Conservation (phyloP, 768 basidiomycete genomes). For the Psilocybe cyanescens region DNA sequence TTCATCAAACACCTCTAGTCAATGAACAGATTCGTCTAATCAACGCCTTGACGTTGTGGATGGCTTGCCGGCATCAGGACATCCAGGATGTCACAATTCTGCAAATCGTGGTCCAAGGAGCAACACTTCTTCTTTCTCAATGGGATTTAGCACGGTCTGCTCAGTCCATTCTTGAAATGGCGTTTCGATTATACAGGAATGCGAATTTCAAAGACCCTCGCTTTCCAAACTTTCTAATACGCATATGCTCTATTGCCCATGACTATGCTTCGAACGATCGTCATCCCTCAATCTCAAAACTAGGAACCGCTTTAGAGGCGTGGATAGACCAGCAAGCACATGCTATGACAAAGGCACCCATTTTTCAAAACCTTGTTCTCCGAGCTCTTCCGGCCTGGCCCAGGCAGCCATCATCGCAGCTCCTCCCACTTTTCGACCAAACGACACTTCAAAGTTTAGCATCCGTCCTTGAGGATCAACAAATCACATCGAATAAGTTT, state of each 20-base stretch:
- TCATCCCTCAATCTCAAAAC: conserved; percentile 28
- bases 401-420: conserved; percentile 51
- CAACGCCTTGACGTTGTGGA: conserved; percentile 74
- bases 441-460: conserved; percentile 54
- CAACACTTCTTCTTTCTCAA: conserved; percentile 66
- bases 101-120: conserved; percentile 69
- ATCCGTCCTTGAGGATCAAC: conserved; percentile 56
- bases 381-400: conserved; percentile 81
- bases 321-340: conserved; percentile 69
- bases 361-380: conserved; percentile 45
- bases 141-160: conserved; percentile 68
- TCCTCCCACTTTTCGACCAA: conserved; percentile 48
- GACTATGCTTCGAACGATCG: conserved; percentile 46
- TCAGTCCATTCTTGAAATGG: conserved; percentile 83
- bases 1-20: conserved; percentile 71
- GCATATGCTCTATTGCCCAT: conserved; percentile 64
- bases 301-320: conserved; percentile 52
- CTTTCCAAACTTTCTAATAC: conserved; percentile 70
- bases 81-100: conserved; percentile 66
- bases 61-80: conserved; percentile 59
- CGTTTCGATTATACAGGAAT: conserved; percentile 55
- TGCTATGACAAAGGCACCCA: conserved; percentile 40
- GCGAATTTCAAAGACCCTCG: conserved; percentile 46
- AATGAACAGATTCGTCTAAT: conserved; percentile 83
- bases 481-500: conserved; percentile 78